These are phyloP conservation scores for Colletotrichum lentis DNA, from an alignment of 2,329 filamentous ascomycete genomes.

Conservation along the genomic window DNA sequence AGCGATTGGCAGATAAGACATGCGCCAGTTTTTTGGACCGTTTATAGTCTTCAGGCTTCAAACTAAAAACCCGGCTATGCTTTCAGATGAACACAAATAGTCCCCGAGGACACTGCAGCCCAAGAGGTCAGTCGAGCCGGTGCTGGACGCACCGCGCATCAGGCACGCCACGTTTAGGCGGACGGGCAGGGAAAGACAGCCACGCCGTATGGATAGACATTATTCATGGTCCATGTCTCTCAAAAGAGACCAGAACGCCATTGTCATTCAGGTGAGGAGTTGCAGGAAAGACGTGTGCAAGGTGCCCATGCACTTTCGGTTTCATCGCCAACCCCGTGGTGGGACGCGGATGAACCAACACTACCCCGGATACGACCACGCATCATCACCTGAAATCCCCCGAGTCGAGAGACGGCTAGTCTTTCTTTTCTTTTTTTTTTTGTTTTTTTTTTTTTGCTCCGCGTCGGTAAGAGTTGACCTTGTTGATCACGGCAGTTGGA, in stretches of 20 bases:
- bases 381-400: neutral
- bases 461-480: neutral
- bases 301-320: constrained; percentile 26
- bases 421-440: neutral
- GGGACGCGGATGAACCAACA: neutral
- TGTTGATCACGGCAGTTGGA: neutral
- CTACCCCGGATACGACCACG: constrained; percentile 25
- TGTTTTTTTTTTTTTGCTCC: no score
- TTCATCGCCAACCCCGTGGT: constrained; percentile 29
- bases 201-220: constrained; percentile 21
- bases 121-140: neutral
- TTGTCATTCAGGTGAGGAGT: constrained; percentile 17
- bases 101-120: neutral
- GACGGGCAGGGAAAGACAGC: neutral
- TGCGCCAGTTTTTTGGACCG: no score
- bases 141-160: neutral
- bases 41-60: no score
- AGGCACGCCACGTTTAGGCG: no score
- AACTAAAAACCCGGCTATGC: no score
- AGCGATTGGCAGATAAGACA: no score
- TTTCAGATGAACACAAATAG: neutral
- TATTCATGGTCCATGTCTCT: neutral
- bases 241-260: constrained; percentile 4
- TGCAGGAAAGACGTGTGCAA: constrained; percentile 8
- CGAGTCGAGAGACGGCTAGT: no score